Percentiles rank a stretch among this genome's conserved stretches.
These are phyloP conservation scores for Solanum rostratum DNA, from an alignment of 257 asterid species.

Conservation along the genomic window DNA sequence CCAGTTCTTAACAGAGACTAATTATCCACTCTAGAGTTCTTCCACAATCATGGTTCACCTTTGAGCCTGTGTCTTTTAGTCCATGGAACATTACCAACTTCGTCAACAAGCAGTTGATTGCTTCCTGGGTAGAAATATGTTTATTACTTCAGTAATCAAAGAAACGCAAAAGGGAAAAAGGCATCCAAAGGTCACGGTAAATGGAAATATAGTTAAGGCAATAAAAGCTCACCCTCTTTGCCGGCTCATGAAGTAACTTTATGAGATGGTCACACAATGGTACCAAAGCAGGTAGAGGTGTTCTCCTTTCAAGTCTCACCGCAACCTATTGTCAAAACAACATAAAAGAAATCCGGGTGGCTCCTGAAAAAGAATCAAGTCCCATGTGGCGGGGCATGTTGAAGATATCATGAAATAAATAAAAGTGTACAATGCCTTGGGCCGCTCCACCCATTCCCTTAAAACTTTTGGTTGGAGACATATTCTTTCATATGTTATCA, in stretches of 20 bases:
- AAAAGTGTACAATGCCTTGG: background rate
- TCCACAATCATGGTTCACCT: slow-evolving; percentile 57
- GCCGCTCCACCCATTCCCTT: background rate
- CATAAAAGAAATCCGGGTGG: background rate
- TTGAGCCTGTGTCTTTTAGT: slow-evolving; percentile 41
- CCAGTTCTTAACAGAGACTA: slow-evolving; percentile 29
- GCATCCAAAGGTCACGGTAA: background rate
- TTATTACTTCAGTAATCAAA: background rate
- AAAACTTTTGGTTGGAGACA: background rate
- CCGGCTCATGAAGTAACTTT: background rate
- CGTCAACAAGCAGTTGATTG: slow-evolving; percentile 56
- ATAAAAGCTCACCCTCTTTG: background rate
- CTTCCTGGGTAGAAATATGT: slow-evolving; percentile 36
- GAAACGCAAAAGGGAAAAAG: background rate
- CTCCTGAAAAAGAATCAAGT: background rate
- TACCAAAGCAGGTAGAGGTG: background rate
- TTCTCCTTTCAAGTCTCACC: background rate
- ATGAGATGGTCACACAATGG: background rate
- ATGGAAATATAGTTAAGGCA: background rate
- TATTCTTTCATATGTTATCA: background rate
- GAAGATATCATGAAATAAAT: background rate
- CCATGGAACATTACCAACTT: slow-evolving; percentile 72
- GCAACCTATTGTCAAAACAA: background rate
- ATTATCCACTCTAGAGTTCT: slow-evolving; percentile 15
- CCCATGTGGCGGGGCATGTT: background rate